Conservation (phyloP, 768 basidiomycete species). For the Amanita phalloides region DNA sequence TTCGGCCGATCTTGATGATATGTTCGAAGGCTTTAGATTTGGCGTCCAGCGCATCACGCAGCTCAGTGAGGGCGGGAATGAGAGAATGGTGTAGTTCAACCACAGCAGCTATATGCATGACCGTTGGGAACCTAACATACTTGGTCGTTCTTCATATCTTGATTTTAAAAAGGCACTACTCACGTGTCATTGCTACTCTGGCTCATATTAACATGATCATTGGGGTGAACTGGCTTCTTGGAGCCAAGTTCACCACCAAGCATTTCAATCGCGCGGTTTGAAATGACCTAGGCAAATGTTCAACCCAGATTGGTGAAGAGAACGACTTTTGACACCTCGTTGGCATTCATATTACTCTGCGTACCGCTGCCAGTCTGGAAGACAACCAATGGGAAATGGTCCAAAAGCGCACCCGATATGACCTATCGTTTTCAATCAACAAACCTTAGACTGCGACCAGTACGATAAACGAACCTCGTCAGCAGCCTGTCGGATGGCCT, state of each 20-base stretch:
- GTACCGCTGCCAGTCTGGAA: constrained; percentile 99
- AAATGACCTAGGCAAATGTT: constrained; percentile 64
- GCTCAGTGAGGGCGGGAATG: constrained; percentile 75
- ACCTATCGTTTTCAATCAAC: constrained; percentile 44
- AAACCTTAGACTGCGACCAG: not conserved
- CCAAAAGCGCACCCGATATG: constrained; percentile 87
- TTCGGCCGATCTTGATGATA: constrained; percentile 98
- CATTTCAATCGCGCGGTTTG: constrained; percentile 95
- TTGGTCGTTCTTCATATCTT: not conserved
- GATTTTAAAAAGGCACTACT: constrained; percentile 16
- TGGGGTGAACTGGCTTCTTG: constrained; percentile 96
- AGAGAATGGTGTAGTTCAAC: constrained; percentile 73
- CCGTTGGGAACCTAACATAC: constrained; percentile 81
- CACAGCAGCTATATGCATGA: constrained; percentile 96
- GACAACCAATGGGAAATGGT: constrained; percentile 96
- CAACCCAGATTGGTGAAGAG: not conserved
- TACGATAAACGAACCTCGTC: constrained; percentile 60
- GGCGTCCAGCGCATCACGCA: constrained; percentile 73
- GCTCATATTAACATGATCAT: constrained; percentile 99
- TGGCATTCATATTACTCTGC: constrained; percentile 99
- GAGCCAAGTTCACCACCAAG: constrained; percentile 92
- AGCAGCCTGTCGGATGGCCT: constrained; percentile 86
- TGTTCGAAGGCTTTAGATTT: constrained; percentile 79
- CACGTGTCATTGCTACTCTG: constrained; percentile 98
- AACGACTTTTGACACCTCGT: constrained; percentile 50